Base-by-base conservation (phyloP, 2,329 filamentous ascomycete genomes). In the Aspergillus uvarum region DNA sequence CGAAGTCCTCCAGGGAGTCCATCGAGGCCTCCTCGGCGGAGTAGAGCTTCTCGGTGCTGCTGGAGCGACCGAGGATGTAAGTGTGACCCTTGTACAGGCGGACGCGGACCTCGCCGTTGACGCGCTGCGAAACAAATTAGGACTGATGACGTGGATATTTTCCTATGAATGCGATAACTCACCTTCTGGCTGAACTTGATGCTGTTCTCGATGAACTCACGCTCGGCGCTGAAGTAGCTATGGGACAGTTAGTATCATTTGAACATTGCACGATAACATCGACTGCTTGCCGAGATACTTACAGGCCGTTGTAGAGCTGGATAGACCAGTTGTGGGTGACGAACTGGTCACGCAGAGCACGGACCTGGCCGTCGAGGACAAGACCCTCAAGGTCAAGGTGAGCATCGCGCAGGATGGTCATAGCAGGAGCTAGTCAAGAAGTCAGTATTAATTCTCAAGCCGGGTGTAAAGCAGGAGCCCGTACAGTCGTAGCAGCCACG, bases 401-500 rank as follows among this genome's bases (percentile, higher is more conserved):
- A 57, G 72, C 70, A 60, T 70, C 62, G 57, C 71, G 70, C 64
- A 74, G 65, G 63, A 68, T 70, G 62, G 71, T 74, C 35, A 72
- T 70, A 66, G 68, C 70, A 31, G 71, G 70, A 56, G 70, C 72
- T 67, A 26, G 12, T 3, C 6, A 24, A 3, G 14, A 56, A 16
- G 52, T 63, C 53, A 63, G 61, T 26, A 8, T n/a, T 2, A 29
- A 11, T 16, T n/a, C 47, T 29, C 26, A 29, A 29, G 26, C 12
- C 5, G 44, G n/a, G 2, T 16, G n/a, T 26, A 12, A 31, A 11
- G 16, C 12, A 12, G 10, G 19, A 14, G 19, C 14, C 74, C 51
- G 71, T 76, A 47, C 77, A 78, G 63, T 93, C 90, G 81, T 93
- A 93, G 82, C 90, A 93, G 69, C 90, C 90, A 70, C 90, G 86